A percentile compares a stretch with the other conserved stretches of the same genome.
Evolutionary conservation across 306 rosid species (phyloP).

Genomic region (Alnus rubra): DNA sequence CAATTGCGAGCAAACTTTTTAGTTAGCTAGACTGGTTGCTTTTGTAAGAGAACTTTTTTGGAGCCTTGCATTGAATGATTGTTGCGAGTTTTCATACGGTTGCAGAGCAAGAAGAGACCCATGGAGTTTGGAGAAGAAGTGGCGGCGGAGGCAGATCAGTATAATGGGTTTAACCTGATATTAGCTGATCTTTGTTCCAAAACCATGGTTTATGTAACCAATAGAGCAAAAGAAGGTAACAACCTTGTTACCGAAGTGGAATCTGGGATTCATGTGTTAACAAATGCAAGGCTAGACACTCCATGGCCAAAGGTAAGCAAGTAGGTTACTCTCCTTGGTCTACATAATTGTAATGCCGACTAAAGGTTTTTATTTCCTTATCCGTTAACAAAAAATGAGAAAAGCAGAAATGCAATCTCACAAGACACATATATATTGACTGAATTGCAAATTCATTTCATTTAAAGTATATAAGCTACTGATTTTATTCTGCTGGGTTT

Average conservation of each 20-base stretch:
- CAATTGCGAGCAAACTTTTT: neutral
- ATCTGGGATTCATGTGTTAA: constrained; percentile 82
- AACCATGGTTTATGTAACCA: constrained; percentile 73
- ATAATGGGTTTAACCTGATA: constrained; percentile 78
- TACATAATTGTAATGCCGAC: neutral
- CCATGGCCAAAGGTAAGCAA: constrained; percentile 85
- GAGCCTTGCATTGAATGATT: neutral
- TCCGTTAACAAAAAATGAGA: no score
- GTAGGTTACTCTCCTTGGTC: neutral
- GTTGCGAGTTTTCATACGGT: neutral
- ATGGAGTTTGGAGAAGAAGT: constrained; percentile 62
- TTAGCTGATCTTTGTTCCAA: constrained; percentile 56
- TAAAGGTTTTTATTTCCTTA: neutral
- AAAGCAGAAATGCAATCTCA: neutral
- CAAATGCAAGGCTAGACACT: constrained; percentile 69
- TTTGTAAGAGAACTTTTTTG: neutral
- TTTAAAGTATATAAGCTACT: neutral
- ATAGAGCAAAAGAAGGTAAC: constrained; percentile 50
- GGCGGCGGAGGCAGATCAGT: constrained; percentile 54
- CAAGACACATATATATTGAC: neutral
- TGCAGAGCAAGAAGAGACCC: constrained; percentile 66
- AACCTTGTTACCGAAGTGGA: constrained; percentile 41
- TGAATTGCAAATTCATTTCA: neutral
- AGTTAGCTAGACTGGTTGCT: neutral
- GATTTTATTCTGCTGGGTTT: neutral